Evolutionary conservation across 371 early-diverging fungal genomes (phyloP).

Genomic region (Mucor racemosus): DNA sequence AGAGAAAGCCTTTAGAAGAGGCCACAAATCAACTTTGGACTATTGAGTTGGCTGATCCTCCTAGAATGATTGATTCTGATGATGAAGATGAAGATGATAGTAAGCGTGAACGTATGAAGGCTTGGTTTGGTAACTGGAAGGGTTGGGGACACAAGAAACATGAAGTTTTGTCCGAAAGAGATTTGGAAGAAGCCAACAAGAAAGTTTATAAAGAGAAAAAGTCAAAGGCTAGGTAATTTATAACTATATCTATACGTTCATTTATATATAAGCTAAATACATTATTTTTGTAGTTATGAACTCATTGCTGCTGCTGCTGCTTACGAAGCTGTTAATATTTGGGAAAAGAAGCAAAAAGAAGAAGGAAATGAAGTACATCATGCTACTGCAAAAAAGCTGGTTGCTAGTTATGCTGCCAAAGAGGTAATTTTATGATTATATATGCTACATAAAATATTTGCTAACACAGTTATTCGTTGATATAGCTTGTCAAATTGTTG

Average conservation of each 20-base stretch:
- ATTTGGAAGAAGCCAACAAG: slow-evolving; percentile 39
- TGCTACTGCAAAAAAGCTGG: slow-evolving; percentile 48
- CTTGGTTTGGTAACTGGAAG: slow-evolving; percentile 41
- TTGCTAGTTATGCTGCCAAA: slow-evolving; percentile 50
- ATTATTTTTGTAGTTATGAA: slow-evolving; percentile 34
- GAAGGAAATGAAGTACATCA: slow-evolving; percentile 38
- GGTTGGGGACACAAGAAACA: slow-evolving; percentile 37
- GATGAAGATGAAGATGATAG: slow-evolving; percentile 41
- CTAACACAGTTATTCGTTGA: neutral
- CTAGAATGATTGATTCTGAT: slow-evolving; percentile 29
- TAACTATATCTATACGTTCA: too few species aligned
- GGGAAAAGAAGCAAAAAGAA: slow-evolving; percentile 37
- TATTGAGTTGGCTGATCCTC: slow-evolving; percentile 35
- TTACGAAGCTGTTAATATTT: slow-evolving; percentile 53
- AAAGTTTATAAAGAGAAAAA: slow-evolving; percentile 43
- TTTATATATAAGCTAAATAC: too few species aligned
- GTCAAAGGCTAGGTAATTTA: slow-evolving; percentile 27
- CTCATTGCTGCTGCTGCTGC: slow-evolving; percentile 60
- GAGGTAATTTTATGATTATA: slow-evolving; percentile 30
- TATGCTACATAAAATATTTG: neutral
- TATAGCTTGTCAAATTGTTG: slow-evolving; percentile 42
- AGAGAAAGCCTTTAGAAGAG: slow-evolving; percentile 29
- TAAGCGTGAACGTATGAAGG: slow-evolving; percentile 37
- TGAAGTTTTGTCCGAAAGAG: slow-evolving; percentile 29
- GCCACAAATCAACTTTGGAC: slow-evolving; percentile 34